Evolutionary conservation across 495 filamentous ascomycete genomes (phyloP).

Genomic region (Clohesyomyces aquaticus): DNA sequence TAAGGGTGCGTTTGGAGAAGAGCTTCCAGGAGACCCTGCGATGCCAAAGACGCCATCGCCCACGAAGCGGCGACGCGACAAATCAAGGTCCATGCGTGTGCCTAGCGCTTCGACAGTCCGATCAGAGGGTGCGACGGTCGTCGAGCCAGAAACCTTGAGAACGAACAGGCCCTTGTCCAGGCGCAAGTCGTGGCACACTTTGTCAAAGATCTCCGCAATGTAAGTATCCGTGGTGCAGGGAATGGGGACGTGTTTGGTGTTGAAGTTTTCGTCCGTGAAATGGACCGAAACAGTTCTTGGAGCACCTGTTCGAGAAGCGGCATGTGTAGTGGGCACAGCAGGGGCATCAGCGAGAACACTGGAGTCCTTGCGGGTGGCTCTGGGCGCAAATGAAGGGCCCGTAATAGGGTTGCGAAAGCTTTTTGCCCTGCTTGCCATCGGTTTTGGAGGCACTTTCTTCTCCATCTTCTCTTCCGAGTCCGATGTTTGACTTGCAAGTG

Average conservation of each 20-base stretch:
- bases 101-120: conserved; percentile 89
- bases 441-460: conserved; percentile 22
- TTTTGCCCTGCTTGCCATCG: conserved; percentile 45
- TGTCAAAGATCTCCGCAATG: conserved; percentile 88
- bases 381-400: conserved; percentile 45
- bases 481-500: conserved; percentile 38
- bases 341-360: conserved; percentile 54
- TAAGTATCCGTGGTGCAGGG: conserved; percentile 93
- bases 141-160: conserved; percentile 82
- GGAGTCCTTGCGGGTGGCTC: conserved; percentile 45
- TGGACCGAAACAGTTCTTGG: conserved; percentile 85
- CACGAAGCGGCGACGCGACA: conserved; percentile 81
- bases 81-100: conserved; percentile 79
- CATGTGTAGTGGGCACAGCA: conserved; percentile 50
- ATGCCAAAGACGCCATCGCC: conserved; percentile 76
- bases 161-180: conserved; percentile 89
- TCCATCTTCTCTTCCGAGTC: conserved; percentile 24
- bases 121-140: conserved; percentile 81
- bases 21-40: conserved; percentile 75
- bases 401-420: conserved; percentile 49
- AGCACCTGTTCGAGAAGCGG: conserved; percentile 72
- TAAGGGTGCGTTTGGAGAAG: conserved; percentile 76
- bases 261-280: conserved; percentile 70
- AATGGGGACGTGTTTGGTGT: conserved; percentile 47
- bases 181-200: conserved; percentile 85